A percentile compares a stretch with the other conserved stretches of the same genome.
Evolutionary conservation across 2,329 filamentous ascomycete genomes (phyloP).

Genomic region (Diplodia mutila): DNA sequence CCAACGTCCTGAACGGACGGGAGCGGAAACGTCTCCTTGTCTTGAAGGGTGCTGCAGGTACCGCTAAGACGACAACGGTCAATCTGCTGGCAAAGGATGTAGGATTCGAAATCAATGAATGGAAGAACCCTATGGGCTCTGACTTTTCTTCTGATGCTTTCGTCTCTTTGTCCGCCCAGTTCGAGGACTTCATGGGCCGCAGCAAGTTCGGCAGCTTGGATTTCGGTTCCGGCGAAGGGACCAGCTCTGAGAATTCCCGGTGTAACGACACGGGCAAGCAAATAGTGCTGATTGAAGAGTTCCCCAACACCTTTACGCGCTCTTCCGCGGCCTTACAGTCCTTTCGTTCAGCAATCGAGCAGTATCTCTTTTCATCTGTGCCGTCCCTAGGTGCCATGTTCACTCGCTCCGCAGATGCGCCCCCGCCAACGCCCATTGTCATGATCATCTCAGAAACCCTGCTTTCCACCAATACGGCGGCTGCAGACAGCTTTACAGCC

Average conservation of each 20-base stretch:
- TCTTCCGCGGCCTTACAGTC: conserved; percentile 50
- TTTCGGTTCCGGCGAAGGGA: background rate
- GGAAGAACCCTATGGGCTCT: conserved; percentile 78
- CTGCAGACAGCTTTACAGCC: conserved; percentile 89
- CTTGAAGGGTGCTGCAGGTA: conserved; percentile 86
- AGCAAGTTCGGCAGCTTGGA: conserved; percentile 70
- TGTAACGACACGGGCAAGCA: conserved; percentile 35
- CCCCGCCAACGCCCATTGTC: conserved; percentile 65
- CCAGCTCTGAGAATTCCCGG: background rate
- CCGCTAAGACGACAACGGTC: conserved; percentile 89
- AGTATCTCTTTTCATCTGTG: conserved; percentile 72
- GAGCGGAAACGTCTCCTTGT: conserved; percentile 72
- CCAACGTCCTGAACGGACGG: conserved; percentile 68
- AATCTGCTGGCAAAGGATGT: conserved; percentile 77
- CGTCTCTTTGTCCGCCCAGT: conserved; percentile 75
- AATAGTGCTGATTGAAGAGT: conserved; percentile 54
- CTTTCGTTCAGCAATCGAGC: conserved; percentile 73
- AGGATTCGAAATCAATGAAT: conserved; percentile 78
- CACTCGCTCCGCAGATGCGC: conserved; percentile 33
- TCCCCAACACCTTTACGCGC: conserved; percentile 54
- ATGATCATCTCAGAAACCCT: conserved; percentile 92
- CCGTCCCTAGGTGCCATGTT: conserved; percentile 57
- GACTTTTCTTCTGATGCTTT: conserved; percentile 64
- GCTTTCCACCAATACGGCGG: conserved; percentile 80
- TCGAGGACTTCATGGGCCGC: conserved; percentile 87